Evolutionary conservation across 257 asterid species (phyloP).

Genomic region (Solanum habrochaites): DNA sequence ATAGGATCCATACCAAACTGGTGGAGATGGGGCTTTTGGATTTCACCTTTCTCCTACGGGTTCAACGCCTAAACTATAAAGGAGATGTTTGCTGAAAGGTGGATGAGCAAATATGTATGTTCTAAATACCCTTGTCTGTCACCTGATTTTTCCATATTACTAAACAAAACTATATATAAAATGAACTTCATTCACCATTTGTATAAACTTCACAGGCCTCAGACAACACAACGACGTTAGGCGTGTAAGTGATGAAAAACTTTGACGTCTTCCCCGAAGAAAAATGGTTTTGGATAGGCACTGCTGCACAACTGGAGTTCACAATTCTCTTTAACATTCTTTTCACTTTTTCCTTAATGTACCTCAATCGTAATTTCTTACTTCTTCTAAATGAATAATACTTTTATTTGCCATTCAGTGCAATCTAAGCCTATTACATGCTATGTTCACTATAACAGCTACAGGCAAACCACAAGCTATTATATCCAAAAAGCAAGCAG

Average conservation of each 20-base stretch:
- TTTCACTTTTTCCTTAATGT: constrained; percentile 53
- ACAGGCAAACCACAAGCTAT: constrained; percentile 76
- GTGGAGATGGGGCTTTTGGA: constrained; percentile 74
- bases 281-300: constrained; percentile 59
- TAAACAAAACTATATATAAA: background rate
- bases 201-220: constrained; percentile 22
- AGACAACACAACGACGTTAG: constrained; percentile 28
- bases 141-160: background rate
- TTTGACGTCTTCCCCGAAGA: constrained; percentile 27
- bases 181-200: background rate
- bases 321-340: constrained; percentile 45
- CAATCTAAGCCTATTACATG: background rate
- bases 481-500: constrained; percentile 67
- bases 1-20: constrained; percentile 54
- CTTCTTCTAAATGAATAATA: background rate
- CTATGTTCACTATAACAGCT: constrained; percentile 19
- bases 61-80: constrained; percentile 50
- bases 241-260: constrained; percentile 31
- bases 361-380: constrained; percentile 8
- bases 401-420: background rate
- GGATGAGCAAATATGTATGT: constrained; percentile 54
- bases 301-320: constrained; percentile 48
- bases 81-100: constrained; percentile 54
- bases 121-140: background rate
- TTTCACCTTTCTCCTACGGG: constrained; percentile 49